These are phyloP conservation scores for Glycine tomentella DNA, from an alignment of 306 rosid species.

Conservation along the genomic window DNA sequence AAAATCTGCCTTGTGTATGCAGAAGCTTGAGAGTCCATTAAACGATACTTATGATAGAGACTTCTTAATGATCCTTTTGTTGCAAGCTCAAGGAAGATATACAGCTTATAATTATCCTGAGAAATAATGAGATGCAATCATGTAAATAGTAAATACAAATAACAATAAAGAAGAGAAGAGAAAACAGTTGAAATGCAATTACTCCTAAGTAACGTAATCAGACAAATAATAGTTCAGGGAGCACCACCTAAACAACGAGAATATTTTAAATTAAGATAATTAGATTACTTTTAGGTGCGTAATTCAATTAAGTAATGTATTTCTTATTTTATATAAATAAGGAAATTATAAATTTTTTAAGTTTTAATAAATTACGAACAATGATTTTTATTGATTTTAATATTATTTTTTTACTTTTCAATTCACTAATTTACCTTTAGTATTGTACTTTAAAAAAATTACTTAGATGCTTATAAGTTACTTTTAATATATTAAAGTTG, in stretches of 20 bases:
- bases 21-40: slow-evolving; percentile 68
- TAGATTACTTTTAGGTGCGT: too few species aligned
- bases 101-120: slow-evolving; percentile 57
- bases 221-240: background rate
- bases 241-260: background rate
- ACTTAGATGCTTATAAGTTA: too few species aligned
- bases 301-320: too few species aligned
- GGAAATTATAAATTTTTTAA: too few species aligned
- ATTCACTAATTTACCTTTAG: too few species aligned
- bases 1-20: slow-evolving; percentile 69
- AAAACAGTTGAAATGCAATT: background rate
- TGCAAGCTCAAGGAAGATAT: slow-evolving; percentile 74
- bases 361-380: too few species aligned
- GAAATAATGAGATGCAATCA: slow-evolving; percentile 1
- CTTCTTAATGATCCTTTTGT: slow-evolving; percentile 66
- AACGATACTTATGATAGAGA: slow-evolving; percentile 57
- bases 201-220: background rate
- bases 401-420: too few species aligned
- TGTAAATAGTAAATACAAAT: background rate
- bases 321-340: too few species aligned
- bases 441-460: too few species aligned
- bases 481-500: too few species aligned
- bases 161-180: slow-evolving; percentile 2
- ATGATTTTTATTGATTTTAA: too few species aligned
- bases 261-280: too few species aligned